These are phyloP conservation scores for Podaxis mareebaensis DNA, from an alignment of 768 basidiomycete species.

Conservation along the genomic window DNA sequence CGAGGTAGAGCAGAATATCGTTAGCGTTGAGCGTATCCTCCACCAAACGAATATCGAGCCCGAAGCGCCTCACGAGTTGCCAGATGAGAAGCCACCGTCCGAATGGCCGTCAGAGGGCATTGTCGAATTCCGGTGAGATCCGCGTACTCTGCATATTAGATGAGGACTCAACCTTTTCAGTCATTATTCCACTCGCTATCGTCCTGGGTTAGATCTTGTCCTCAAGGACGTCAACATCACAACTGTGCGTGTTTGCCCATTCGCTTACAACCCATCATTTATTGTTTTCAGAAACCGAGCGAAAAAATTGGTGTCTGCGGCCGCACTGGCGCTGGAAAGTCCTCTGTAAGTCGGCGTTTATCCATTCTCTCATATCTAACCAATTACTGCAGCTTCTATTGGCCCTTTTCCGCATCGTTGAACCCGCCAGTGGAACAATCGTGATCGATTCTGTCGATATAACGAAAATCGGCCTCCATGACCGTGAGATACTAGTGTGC, in stretches of 20 bases:
- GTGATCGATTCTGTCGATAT: constrained; percentile 77
- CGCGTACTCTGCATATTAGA: too few species aligned
- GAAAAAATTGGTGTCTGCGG: constrained; percentile 93
- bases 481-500: constrained; percentile 43
- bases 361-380: background rate
- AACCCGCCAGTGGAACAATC: constrained; percentile 67
- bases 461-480: constrained; percentile 71
- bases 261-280: background rate
- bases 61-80: constrained; percentile 75
- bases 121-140: constrained; percentile 71
- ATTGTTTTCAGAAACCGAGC: constrained; percentile 53
- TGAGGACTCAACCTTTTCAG: constrained; percentile 31
- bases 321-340: constrained; percentile 80
- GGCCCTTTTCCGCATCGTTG: constrained; percentile 77
- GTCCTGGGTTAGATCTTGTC: constrained; percentile 77
- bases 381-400: constrained; percentile 49
- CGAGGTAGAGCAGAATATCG: constrained; percentile 90
- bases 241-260: constrained; percentile 48
- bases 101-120: constrained; percentile 76
- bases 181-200: constrained; percentile 76
- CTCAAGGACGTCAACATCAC: constrained; percentile 72
- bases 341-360: constrained; percentile 48
- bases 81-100: constrained; percentile 50
- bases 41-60: constrained; percentile 74
- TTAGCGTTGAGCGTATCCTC: constrained; percentile 84